Evolutionary conservation across 345 rosid genomes (phyloP).

Genomic region (Erodium maritimum): DNA sequence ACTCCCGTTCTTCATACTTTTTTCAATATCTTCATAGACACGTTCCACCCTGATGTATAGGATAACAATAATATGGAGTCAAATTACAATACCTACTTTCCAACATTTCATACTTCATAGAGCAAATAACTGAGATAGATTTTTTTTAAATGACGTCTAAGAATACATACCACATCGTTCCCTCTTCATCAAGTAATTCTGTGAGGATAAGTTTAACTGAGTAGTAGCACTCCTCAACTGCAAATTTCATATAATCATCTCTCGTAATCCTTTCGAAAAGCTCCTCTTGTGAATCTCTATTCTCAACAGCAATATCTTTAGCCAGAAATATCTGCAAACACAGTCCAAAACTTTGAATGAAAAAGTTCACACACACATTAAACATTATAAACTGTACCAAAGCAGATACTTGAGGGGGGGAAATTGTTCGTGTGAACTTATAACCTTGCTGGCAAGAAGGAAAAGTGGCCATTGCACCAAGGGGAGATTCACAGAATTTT

Average conservation of each 20-base stretch:
- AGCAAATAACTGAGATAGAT: background rate
- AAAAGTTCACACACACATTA: background rate
- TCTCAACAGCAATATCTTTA: conserved; percentile 73
- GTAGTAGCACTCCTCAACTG: conserved; percentile 76
- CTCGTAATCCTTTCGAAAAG: conserved; percentile 72
- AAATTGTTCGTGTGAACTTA: conserved; percentile 5
- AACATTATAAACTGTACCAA: background rate
- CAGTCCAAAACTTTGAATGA: background rate
- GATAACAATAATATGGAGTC: background rate
- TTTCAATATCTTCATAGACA: conserved; percentile 52
- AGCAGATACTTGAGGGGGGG: no score
- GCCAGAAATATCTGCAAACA: conserved; percentile 65
- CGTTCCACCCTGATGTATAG: conserved; percentile 63
- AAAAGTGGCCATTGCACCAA: conserved; percentile 96
- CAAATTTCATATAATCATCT: conserved; percentile 94
- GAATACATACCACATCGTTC: conserved; percentile 65
- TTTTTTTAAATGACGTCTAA: background rate
- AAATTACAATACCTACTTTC: background rate
- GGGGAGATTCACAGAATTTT: conserved; percentile 67
- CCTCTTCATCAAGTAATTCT: conserved; percentile 76
- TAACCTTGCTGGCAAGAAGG: conserved; percentile 98
- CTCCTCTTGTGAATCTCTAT: conserved; percentile 63
- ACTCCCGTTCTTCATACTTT: conserved; percentile 32
- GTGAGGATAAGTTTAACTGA: conserved; percentile 51
- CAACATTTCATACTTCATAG: background rate